These are phyloP conservation scores for Cucurbita maxima DNA, from an alignment of 306 rosid species.

Conservation along the genomic window DNA sequence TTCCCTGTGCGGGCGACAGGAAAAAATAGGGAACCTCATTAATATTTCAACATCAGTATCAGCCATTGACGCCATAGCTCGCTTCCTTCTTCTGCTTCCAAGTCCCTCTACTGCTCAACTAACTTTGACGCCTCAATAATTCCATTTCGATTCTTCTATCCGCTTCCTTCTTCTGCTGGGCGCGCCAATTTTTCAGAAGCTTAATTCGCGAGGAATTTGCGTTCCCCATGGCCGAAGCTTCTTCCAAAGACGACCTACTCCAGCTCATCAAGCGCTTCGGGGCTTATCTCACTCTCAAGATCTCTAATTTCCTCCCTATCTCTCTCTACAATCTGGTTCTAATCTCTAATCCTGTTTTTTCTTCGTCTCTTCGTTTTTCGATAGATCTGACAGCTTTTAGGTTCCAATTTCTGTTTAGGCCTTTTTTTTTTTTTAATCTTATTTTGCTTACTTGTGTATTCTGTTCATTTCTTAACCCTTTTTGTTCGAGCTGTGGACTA, in stretches of 20 bases:
- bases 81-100: neutral
- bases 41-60: neutral
- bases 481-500: neutral
- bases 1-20: neutral
- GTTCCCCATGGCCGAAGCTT: constrained; percentile 35
- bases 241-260: constrained; percentile 59
- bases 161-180: too few species aligned
- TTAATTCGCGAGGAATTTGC: neutral
- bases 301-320: constrained; percentile 51
- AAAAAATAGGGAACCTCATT: neutral
- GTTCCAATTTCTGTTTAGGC: neutral
- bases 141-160: too few species aligned
- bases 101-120: neutral
- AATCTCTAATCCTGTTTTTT: neutral
- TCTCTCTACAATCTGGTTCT: constrained; percentile 49
- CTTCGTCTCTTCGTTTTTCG: neutral
- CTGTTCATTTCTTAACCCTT: neutral
- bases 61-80: neutral
- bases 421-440: neutral
- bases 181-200: too few species aligned
- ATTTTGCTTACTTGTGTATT: neutral
- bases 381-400: neutral
- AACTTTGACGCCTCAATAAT: neutral
- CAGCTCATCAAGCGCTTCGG: constrained; percentile 70
- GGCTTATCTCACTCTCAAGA: constrained; percentile 59